A percentile compares a stretch with the other conserved stretches of the same genome.
These are phyloP conservation scores for Diaporthe ampelina DNA, from an alignment of 2,329 filamentous ascomycete species.

Conservation along the genomic window DNA sequence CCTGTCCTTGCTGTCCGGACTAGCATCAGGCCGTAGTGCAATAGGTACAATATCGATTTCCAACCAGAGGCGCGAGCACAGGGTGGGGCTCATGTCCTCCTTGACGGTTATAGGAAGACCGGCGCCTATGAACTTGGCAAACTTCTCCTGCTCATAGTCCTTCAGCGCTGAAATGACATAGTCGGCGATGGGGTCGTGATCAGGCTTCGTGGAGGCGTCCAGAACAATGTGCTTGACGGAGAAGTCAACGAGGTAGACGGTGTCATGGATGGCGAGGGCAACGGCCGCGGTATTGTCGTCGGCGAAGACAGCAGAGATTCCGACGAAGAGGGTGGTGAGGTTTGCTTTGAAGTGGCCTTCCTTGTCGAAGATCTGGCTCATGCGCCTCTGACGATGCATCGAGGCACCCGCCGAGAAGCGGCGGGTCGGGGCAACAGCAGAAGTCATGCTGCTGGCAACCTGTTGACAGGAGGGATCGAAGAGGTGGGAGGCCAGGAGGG, in stretches of 20 bases:
- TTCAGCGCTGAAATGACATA: constrained; percentile 70
- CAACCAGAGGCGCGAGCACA: constrained; percentile 81
- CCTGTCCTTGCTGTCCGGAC: constrained; percentile 57
- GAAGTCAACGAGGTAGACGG: constrained; percentile 82
- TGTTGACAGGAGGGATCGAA: not conserved
- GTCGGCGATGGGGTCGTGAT: constrained; percentile 67
- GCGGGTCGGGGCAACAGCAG: constrained; percentile 47
- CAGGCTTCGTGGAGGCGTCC: constrained; percentile 54
- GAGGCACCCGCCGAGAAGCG: constrained; percentile 61
- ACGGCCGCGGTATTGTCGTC: constrained; percentile 68
- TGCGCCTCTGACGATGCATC: constrained; percentile 60
- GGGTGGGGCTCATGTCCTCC: constrained; percentile 69
- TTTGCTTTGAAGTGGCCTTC: constrained; percentile 60
- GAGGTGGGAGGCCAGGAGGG: too few species aligned
- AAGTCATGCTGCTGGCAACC: not conserved
- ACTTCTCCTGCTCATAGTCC: constrained; percentile 73
- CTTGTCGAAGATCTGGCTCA: constrained; percentile 60
- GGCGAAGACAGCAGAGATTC: constrained; percentile 69
- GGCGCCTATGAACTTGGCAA: constrained; percentile 81
- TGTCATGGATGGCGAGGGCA: constrained; percentile 79
- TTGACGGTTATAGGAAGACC: constrained; percentile 74
- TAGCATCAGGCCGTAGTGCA: constrained; percentile 67
- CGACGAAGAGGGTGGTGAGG: constrained; percentile 70
- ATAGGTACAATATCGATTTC: constrained; percentile 83
- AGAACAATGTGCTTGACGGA: constrained; percentile 70